A percentile compares a stretch with the other conserved stretches of the same genome.
phyloP scores from a whole-genome alignment of 2,329 filamentous ascomycete genomes.

The Colletotrichum sansevieriae region DNA sequence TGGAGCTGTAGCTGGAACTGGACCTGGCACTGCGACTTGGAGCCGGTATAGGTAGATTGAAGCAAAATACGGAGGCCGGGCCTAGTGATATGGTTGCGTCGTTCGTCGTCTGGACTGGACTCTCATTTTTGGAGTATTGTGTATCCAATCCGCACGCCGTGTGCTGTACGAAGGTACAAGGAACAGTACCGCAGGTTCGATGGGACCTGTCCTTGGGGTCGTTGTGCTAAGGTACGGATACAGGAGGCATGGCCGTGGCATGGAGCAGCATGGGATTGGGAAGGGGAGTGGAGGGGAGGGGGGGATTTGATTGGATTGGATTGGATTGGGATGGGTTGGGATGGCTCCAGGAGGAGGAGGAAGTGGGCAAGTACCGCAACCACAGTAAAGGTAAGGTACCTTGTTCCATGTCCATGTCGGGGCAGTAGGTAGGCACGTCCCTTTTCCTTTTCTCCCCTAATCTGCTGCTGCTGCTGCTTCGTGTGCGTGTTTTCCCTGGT shows the following conservation, averaged over 20 bases:
- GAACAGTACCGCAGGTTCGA: no score
- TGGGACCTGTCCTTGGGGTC: conserved; percentile 8
- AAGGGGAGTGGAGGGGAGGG: background rate
- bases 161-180: conserved; percentile 16
- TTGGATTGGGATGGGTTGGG: background rate
- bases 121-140: conserved; percentile 30
- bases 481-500: no score
- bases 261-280: conserved; percentile 20
- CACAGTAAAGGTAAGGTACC: background rate
- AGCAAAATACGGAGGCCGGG: conserved; percentile 35
- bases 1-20: conserved; percentile 2
- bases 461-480: background rate
- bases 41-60: conserved; percentile 5
- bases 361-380: no score
- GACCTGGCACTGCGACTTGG: no score
- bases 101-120: conserved; percentile 42
- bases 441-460: background rate
- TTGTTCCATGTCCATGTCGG: conserved; percentile 8
- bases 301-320: background rate
- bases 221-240: conserved; percentile 9
- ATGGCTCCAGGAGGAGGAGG: conserved; percentile 1
- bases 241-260: conserved; percentile 17
- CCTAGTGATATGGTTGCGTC: conserved; percentile 43
- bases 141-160: conserved; percentile 20
- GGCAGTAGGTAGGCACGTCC: background rate